These are phyloP conservation scores for Syncephalastrum sp. DNA, from an alignment of 371 early-diverging fungal species.

Conservation along the genomic window DNA sequence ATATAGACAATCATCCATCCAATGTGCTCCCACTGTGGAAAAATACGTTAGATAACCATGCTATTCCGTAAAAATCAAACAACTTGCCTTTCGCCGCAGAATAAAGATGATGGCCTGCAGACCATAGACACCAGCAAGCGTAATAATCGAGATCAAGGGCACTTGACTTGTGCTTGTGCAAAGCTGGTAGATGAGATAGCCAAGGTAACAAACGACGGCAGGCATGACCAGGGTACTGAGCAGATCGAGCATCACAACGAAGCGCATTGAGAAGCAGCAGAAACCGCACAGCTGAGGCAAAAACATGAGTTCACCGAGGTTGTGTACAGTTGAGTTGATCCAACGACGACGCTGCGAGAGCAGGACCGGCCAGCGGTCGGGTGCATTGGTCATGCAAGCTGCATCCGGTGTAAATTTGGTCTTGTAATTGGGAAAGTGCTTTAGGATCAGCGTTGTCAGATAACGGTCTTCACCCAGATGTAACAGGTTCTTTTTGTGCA, in stretches of 20 bases:
- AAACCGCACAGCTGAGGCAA: slow-evolving; percentile 93
- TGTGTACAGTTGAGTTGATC: slow-evolving; percentile 98
- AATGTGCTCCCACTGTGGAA: slow-evolving; percentile 64
- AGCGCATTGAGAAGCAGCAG: slow-evolving; percentile 96
- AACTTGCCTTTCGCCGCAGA: slow-evolving; percentile 85
- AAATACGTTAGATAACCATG: slow-evolving; percentile 67
- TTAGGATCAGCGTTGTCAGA: slow-evolving; percentile 97
- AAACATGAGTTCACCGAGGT: slow-evolving; percentile 87
- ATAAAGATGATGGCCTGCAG: slow-evolving; percentile 89
- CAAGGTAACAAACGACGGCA: slow-evolving; percentile 87
- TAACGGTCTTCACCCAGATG: slow-evolving; percentile 88
- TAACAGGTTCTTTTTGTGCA: slow-evolving; percentile 95
- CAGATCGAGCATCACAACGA: slow-evolving; percentile 88
- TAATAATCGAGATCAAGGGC: slow-evolving; percentile 64
- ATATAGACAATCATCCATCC: slow-evolving; percentile 88
- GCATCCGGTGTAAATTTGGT: slow-evolving; percentile 96
- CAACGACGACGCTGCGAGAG: slow-evolving; percentile 83
- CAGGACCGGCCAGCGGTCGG: slow-evolving; percentile 90
- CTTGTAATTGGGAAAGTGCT: slow-evolving; percentile 97
- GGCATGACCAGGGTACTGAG: slow-evolving; percentile 93
- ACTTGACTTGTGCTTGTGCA: slow-evolving; percentile 55
- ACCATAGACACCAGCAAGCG: slow-evolving; percentile 81
- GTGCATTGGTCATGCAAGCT: slow-evolving; percentile 90
- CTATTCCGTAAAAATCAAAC: slow-evolving; percentile 66
- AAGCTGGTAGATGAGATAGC: slow-evolving; percentile 69